A percentile compares a stretch with the other conserved stretches of the same genome.
These are phyloP conservation scores for Monosporozyma aerobia DNA, from an alignment of 805 yeast genomes.

Conservation along the genomic window DNA sequence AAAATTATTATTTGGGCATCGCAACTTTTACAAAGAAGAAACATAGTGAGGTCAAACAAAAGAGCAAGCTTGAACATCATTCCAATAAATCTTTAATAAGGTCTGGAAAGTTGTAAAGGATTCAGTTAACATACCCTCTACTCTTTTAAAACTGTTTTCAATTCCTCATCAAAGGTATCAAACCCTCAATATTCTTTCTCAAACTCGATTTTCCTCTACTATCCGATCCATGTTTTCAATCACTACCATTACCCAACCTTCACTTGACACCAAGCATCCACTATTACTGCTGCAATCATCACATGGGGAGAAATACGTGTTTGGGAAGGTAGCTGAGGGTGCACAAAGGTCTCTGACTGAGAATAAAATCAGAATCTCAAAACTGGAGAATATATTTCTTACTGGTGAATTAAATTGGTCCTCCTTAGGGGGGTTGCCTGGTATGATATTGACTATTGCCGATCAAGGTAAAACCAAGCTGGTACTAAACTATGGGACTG, in stretches of 20 bases:
- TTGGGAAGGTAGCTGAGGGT: constrained; percentile 84
- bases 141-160: neutral
- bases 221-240: constrained; percentile 38
- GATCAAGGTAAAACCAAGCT: constrained; percentile 62
- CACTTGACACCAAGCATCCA: constrained; percentile 52
- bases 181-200: neutral
- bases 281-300: constrained; percentile 38
- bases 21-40: neutral
- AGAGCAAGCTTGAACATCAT: neutral
- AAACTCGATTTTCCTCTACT: neutral
- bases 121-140: neutral
- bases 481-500: constrained; percentile 45
- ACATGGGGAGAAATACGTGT: constrained; percentile 40
- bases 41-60: neutral
- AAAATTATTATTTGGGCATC: neutral
- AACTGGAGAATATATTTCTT: constrained; percentile 56
- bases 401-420: constrained; percentile 76
- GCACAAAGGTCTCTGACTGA: constrained; percentile 67
- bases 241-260: constrained; percentile 49
- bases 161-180: neutral
- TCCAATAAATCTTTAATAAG: neutral
- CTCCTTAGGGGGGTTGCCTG: constrained; percentile 87
- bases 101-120: neutral
- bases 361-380: constrained; percentile 46
- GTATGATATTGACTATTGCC: constrained; percentile 69